Percentiles rank a stretch among this genome's conserved stretches.
Evolutionary conservation across 2,329 filamentous ascomycete genomes (phyloP).

Genomic region (Stachybotrys chartarum): DNA sequence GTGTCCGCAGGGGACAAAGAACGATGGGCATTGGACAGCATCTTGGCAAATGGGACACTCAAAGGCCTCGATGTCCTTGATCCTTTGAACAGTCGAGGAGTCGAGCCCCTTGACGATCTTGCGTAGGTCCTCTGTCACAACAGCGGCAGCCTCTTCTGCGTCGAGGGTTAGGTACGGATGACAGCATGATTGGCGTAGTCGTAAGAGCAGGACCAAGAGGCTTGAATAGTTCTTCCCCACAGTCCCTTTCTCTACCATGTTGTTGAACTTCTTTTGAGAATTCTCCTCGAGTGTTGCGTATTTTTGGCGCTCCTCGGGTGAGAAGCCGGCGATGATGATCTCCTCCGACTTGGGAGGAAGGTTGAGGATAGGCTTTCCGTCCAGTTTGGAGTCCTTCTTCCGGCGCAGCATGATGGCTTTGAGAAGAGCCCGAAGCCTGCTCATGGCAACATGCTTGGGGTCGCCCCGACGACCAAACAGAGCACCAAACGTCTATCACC

Average conservation of each 20-base stretch:
- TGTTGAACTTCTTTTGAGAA: constrained; percentile 67
- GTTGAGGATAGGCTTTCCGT: constrained; percentile 73
- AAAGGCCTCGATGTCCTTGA: constrained; percentile 53
- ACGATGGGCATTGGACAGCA: constrained; percentile 62
- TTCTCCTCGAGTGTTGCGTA: constrained; percentile 68
- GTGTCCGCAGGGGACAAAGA: constrained; percentile 80
- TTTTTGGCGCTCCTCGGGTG: constrained; percentile 65
- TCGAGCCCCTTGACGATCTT: constrained; percentile 56
- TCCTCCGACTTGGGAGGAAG: constrained; percentile 72
- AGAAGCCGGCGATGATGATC: constrained; percentile 66
- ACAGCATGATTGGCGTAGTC: constrained; percentile 66
- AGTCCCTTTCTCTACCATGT: constrained; percentile 61
- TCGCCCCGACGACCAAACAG: constrained; percentile 32
- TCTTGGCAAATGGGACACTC: constrained; percentile 84
- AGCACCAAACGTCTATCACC: constrained; percentile 31
- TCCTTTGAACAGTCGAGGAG: constrained; percentile 55
- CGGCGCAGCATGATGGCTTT: constrained; percentile 77
- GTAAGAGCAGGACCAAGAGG: constrained; percentile 72
- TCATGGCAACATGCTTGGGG: constrained; percentile 58
- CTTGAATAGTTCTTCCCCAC: constrained; percentile 67
- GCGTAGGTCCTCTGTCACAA: constrained; percentile 42
- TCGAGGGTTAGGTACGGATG: constrained; percentile 22
- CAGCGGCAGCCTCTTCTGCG: constrained; percentile 27
- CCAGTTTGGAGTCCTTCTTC: constrained; percentile 70
- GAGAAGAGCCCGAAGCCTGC: constrained; percentile 64